Percentiles rank a stretch among this genome's conserved stretches.
These are phyloP conservation scores for Coffea canephora DNA, from an alignment of 257 asterid species.

Conservation along the genomic window DNA sequence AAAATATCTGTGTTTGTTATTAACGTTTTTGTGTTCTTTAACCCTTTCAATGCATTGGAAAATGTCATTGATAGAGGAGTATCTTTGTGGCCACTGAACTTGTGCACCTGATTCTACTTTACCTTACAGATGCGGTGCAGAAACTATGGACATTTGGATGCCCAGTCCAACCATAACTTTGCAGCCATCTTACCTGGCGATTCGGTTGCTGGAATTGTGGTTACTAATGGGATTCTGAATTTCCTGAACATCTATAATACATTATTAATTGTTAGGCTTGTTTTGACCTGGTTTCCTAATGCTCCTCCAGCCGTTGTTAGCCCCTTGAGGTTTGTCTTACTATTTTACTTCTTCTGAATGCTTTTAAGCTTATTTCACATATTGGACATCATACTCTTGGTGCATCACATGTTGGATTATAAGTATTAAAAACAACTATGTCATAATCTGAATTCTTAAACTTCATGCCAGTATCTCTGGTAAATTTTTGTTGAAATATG, in stretches of 20 bases:
- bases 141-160: conserved; percentile 26
- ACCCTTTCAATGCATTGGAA: neutral
- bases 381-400: neutral
- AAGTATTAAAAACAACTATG: neutral
- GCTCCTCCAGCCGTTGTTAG: conserved; percentile 82
- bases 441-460: neutral
- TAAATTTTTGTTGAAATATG: too few relatives aligned
- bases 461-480: neutral
- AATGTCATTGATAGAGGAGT: neutral
- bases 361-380: neutral
- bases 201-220: conserved; percentile 77
- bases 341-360: conserved; percentile 4
- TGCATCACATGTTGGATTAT: neutral
- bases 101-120: conserved; percentile 11
- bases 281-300: conserved; percentile 91
- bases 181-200: conserved; percentile 91
- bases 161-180: conserved; percentile 43
- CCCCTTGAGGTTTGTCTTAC: conserved; percentile 65
- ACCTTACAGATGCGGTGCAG: conserved; percentile 48
- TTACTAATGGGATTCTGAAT: conserved; percentile 61
- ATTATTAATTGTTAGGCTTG: conserved; percentile 70
- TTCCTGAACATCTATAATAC: conserved; percentile 87
- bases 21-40: neutral
- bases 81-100: neutral
- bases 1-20: neutral